phyloP scores from a whole-genome alignment of 768 basidiomycete species.

The Hemileccinum rubropunctum region DNA sequence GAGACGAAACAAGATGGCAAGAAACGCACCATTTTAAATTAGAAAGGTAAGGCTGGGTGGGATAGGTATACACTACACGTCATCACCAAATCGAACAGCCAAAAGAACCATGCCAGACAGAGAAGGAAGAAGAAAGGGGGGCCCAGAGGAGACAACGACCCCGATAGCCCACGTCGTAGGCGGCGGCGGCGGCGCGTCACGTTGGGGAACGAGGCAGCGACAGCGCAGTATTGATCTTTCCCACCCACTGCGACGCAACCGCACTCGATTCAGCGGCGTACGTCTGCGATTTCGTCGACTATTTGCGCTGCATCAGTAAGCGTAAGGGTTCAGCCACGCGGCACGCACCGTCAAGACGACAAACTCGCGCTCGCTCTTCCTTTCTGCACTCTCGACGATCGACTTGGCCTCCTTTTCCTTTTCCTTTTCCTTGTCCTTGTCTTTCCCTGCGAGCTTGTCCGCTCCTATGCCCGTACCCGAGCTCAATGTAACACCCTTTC shows the following conservation, averaged over 20 bases:
- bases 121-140: too few species aligned
- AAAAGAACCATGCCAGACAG: too few species aligned
- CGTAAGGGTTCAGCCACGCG: not conserved
- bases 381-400: slow-evolving; percentile 45
- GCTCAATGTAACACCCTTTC: slow-evolving; percentile 4
- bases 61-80: too few species aligned
- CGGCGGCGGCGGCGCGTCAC: too few species aligned
- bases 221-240: slow-evolving; percentile 38
- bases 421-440: slow-evolving; percentile 37
- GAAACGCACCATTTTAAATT: too few species aligned
- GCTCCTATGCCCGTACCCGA: too few species aligned
- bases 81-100: too few species aligned
- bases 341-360: slow-evolving; percentile 55
- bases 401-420: slow-evolving; percentile 42
- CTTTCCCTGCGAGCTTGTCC: slow-evolving; percentile 3
- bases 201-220: too few species aligned
- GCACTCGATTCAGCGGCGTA: slow-evolving; percentile 40
- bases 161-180: too few species aligned
- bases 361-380: slow-evolving; percentile 57
- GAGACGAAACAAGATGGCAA: too few species aligned
- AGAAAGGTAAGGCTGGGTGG: too few species aligned
- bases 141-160: too few species aligned
- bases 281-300: slow-evolving; percentile 48
- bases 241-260: slow-evolving; percentile 36
- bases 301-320: not conserved